Evolutionary conservation across 1,284 basidiomycete genomes (phyloP).

Genomic region (Cutaneotrichosporon sp.): DNA sequence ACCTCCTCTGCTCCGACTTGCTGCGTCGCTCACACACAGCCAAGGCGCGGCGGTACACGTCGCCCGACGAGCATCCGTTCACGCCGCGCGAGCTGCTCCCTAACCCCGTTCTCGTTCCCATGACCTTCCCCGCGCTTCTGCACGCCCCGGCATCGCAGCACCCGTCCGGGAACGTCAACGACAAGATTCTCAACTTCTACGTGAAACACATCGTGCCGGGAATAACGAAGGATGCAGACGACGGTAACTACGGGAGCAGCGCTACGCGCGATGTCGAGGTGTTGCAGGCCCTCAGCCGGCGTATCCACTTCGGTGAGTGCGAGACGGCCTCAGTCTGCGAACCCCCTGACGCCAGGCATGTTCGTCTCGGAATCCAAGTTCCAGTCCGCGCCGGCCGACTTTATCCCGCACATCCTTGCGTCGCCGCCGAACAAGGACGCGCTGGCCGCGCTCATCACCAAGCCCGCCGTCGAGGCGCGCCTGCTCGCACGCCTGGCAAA

Average conservation of each 20-base stretch:
- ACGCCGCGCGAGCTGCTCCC: conserved; percentile 70
- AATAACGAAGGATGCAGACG: conserved; percentile 54
- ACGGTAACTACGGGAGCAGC: conserved; percentile 70
- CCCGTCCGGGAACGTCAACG: conserved; percentile 80
- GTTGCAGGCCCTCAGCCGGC: conserved; percentile 85
- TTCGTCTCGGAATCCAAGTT: conserved; percentile 99
- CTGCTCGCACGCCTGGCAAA: conserved; percentile 80
- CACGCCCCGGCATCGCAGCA: conserved; percentile 54
- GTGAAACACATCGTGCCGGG: conserved; percentile 65
- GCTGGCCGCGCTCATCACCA: conserved; percentile 84
- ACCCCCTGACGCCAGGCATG: conserved; percentile 70
- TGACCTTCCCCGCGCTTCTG: conserved; percentile 71
- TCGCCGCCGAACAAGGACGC: conserved; percentile 62
- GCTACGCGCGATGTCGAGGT: conserved; percentile 93
- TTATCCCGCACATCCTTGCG: conserved; percentile 81
- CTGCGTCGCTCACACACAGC: conserved; percentile 55
- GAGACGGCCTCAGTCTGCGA: too few species aligned
- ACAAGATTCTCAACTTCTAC: conserved; percentile 84
- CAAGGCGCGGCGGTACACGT: conserved; percentile 82
- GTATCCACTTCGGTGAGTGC: conserved; percentile 88
- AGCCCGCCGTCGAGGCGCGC: conserved; percentile 87
- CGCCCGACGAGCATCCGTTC: conserved; percentile 88
- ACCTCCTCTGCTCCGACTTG: not conserved
- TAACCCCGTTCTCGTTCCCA: conserved; percentile 69
- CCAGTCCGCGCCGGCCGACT: conserved; percentile 72